Evolutionary conservation across 2,329 filamentous ascomycete species (phyloP), one percentile per base, ranked within the genome.

Genomic region (Diaporthe sp.): DNA sequence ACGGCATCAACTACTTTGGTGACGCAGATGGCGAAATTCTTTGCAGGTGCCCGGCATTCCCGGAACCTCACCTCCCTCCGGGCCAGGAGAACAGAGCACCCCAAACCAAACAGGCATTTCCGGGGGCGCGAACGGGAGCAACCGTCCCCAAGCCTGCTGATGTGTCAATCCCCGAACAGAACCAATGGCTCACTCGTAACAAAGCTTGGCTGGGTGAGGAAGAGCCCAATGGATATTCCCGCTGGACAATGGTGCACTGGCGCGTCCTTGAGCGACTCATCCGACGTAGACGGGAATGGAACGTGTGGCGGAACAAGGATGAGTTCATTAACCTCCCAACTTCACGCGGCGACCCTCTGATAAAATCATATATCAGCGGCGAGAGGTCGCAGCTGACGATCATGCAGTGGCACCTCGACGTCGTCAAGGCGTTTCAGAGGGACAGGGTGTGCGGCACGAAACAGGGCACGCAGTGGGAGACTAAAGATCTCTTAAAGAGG

Each of bases 231-330:
- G 49, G 65, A 4, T 42, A 3, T 22, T 2, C 15, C 0, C 13
- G 13, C 3, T 69, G 49, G 65, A 69, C 65, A 6, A 55, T 3
- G 4, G n/a, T 69, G 34, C 65, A 69, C 9, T 69, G 65, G 65
- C 65, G 65, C 49, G 1, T 69, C 8, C 34, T 69, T 28, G 46
- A 69, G n/a, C 65, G 42, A 9, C 65, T 69, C 15, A 22, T 69
- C 10, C 25, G 65, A 17, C 49, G 15, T 10, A 49, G 49, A 7
- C 34, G 34, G 9, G 10, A 42, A 3, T 0, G 17, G 4, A 19
- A 13, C 2, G 15, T 55, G 4, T 69, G 65, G 65, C 15, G 1
- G 3, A 28, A 28, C n/a, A 55, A 55, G n/a, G 1, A 12, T 8
- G 49, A 53, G n/a, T 69, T 22, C 65, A 4, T 3, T 0, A 8